These are phyloP conservation scores for Acanthochlamys bracteata DNA, from an alignment of 106 monocot genomes.

Conservation along the genomic window DNA sequence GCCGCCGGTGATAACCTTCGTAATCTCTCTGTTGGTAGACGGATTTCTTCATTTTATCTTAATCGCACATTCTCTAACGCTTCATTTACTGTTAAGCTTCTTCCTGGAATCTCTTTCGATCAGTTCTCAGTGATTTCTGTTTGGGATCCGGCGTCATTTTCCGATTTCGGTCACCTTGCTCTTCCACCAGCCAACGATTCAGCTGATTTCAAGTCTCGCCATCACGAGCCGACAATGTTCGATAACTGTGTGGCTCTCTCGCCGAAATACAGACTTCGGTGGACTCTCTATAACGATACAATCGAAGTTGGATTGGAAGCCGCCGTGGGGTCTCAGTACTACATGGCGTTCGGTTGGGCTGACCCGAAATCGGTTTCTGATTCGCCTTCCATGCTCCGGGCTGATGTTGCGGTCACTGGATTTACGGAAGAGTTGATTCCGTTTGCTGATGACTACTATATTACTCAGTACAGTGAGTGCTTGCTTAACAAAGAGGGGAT, in stretches of 20 bases:
- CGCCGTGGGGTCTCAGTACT: slow-evolving; percentile 51
- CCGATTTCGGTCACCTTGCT: slow-evolving; percentile 70
- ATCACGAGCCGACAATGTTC: slow-evolving; percentile 54
- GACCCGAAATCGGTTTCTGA: slow-evolving; percentile 11
- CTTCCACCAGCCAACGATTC: slow-evolving; percentile 2
- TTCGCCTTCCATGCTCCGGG: slow-evolving; percentile 54
- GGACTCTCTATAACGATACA: slow-evolving; percentile 45
- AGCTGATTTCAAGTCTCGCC: not conserved
- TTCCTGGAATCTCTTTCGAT: slow-evolving; percentile 39
- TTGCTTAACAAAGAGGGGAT: slow-evolving; percentile 59
- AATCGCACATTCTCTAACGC: slow-evolving; percentile 54
- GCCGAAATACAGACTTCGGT: slow-evolving; percentile 49
- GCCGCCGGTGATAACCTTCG: slow-evolving; percentile 36
- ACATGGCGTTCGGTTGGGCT: slow-evolving; percentile 98
- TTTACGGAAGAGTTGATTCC: slow-evolving; percentile 74
- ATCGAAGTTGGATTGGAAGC: slow-evolving; percentile 75
- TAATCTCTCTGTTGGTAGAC: slow-evolving; percentile 54
- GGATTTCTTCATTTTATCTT: slow-evolving; percentile 28
- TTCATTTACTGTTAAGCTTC: slow-evolving; percentile 32
- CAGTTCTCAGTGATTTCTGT: slow-evolving; percentile 54
- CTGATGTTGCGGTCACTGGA: slow-evolving; percentile 61
- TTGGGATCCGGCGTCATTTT: slow-evolving; percentile 62
- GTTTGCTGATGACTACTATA: slow-evolving; percentile 88
- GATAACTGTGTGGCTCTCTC: slow-evolving; percentile 64
- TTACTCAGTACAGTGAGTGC: slow-evolving; percentile 70